Percentiles rank a stretch among this genome's conserved stretches.
These are phyloP conservation scores for Pythium guiyangense DNA, from an alignment of 352 stramenopile genomes.

Conservation along the genomic window DNA sequence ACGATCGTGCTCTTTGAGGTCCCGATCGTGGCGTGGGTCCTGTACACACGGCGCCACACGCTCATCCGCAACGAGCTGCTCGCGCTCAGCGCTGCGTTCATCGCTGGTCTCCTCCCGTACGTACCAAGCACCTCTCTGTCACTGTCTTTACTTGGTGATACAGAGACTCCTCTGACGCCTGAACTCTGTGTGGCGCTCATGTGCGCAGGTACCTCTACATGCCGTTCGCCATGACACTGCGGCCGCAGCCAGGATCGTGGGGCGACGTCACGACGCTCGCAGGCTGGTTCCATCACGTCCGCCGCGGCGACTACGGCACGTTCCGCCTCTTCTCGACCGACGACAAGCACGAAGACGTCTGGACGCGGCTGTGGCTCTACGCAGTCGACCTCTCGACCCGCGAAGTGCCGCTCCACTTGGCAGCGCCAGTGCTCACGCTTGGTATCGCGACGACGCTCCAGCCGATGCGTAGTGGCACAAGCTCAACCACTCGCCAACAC, in stretches of 20 bases:
- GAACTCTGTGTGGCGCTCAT: neutral
- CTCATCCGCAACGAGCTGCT: constrained; percentile 34
- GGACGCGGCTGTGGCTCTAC: constrained; percentile 70
- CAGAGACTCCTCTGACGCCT: neutral
- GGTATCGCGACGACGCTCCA: constrained; percentile 24
- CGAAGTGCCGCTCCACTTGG: constrained; percentile 47
- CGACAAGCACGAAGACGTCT: constrained; percentile 56
- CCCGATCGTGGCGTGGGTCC: constrained; percentile 79
- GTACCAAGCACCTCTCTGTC: neutral
- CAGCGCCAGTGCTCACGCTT: constrained; percentile 25
- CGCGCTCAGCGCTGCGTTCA: constrained; percentile 45
- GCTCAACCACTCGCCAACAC: too few species aligned
- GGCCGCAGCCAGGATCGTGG: constrained; percentile 89
- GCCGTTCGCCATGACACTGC: constrained; percentile 54
- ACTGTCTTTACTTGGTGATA: neutral
- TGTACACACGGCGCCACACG: constrained; percentile 39
- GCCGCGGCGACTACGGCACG: constrained; percentile 91
- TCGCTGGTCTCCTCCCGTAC: constrained; percentile 85
- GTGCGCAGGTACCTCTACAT: constrained; percentile 60
- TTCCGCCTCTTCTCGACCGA: constrained; percentile 90
- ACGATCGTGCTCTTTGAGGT: constrained; percentile 92
- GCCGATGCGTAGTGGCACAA: neutral
- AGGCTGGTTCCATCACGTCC: constrained; percentile 91
- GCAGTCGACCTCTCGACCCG: constrained; percentile 47
- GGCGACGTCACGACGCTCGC: constrained; percentile 81